Evolutionary conservation across 1,139 yeast genomes (phyloP).

Genomic region (Sugiyamaella castrensis): DNA sequence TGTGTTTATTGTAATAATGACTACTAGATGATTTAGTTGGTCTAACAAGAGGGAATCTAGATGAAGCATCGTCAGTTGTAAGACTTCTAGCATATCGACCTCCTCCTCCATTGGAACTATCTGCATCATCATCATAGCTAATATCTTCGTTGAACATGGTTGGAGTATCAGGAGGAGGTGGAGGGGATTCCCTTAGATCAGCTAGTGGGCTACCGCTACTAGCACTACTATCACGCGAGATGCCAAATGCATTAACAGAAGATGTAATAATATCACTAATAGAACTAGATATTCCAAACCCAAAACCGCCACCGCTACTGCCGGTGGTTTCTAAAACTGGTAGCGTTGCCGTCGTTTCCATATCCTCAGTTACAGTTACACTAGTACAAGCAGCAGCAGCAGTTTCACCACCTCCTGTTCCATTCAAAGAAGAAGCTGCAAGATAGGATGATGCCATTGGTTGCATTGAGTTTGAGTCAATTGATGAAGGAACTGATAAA

Average conservation of each 20-base stretch:
- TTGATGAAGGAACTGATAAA: not conserved
- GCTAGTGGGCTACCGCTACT: not conserved
- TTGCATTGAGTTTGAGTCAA: too few species aligned
- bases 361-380: too few species aligned
- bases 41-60: too few species aligned
- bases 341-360: too few species aligned
- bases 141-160: not conserved
- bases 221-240: not conserved
- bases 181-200: not conserved
- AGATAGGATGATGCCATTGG: too few species aligned
- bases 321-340: too few species aligned
- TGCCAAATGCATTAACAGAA: constrained; percentile 10
- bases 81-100: not conserved
- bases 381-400: not conserved
- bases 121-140: constrained; percentile 3
- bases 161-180: constrained; percentile 1
- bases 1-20: too few species aligned
- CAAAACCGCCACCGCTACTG: too few species aligned
- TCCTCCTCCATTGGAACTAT: constrained; percentile 1
- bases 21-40: too few species aligned
- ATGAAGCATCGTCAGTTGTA: too few species aligned
- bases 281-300: not conserved
- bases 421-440: not conserved
- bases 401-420: not conserved
- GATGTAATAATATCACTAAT: constrained; percentile 2